These are phyloP conservation scores for Oenanthe javanica DNA, from an alignment of 140 eudicot genomes.

Conservation along the genomic window DNA sequence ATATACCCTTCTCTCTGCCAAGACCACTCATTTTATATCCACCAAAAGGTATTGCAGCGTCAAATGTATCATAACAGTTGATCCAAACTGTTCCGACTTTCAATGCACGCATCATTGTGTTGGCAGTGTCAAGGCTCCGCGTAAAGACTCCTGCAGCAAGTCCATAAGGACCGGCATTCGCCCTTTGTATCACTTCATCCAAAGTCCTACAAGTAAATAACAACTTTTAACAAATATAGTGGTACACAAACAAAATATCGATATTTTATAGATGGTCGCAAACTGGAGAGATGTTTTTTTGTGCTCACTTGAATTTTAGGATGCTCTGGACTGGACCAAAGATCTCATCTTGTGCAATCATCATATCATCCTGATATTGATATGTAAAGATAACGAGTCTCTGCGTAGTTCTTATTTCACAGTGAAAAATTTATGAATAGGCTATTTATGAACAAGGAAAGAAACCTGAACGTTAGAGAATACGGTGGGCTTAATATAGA, in stretches of 20 bases:
- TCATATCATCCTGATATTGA: constrained; percentile 12
- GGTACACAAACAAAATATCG: not conserved
- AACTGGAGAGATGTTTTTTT: not conserved
- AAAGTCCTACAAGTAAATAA: not conserved
- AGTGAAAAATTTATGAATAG: not conserved
- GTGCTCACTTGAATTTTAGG: constrained; percentile 13
- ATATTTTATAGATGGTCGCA: not conserved
- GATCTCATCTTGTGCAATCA: constrained; percentile 15
- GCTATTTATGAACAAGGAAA: not conserved
- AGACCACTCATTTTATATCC: constrained; percentile 17
- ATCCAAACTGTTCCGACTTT: constrained; percentile 16
- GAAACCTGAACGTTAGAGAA: constrained; percentile 49
- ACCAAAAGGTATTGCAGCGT: constrained; percentile 16
- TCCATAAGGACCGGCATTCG: constrained; percentile 13
- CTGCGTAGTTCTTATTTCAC: not conserved
- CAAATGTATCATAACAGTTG: constrained; percentile 12
- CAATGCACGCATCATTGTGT: constrained; percentile 16
- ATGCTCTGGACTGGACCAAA: constrained; percentile 17
- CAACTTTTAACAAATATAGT: not conserved
- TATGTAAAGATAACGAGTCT: not conserved
- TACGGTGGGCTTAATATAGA: constrained; percentile 43
- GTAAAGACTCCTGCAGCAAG: constrained; percentile 17
- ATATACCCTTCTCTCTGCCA: constrained; percentile 15
- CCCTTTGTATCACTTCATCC: constrained; percentile 17
- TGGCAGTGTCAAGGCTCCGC: constrained; percentile 12